Percentiles rank a stretch among this genome's conserved stretches.
Conservation (phyloP, 2,329 filamentous ascomycete species). For the Venturiaceae sp. region DNA sequence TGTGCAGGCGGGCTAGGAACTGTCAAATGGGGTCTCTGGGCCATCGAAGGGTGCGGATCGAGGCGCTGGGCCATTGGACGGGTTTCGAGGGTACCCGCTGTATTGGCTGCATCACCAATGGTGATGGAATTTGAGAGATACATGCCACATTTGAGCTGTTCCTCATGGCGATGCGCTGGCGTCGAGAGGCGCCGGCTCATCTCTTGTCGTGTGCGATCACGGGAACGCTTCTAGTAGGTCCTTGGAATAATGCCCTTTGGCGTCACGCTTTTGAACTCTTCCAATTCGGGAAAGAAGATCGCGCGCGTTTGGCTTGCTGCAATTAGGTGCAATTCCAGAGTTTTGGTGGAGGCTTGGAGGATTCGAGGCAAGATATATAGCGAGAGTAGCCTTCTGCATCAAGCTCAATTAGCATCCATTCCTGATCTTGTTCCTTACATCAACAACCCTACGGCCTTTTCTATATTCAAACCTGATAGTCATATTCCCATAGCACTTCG, state of each 20-base stretch:
- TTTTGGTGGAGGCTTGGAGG: not conserved
- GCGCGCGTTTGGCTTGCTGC: not conserved
- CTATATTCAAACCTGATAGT: not conserved
- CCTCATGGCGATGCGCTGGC: not conserved
- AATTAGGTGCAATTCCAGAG: not conserved
- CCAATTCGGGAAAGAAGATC: not conserved
- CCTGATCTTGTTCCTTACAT: not conserved
- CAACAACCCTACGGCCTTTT: not conserved
- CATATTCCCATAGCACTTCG: not conserved
- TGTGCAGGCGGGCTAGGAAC: not conserved
- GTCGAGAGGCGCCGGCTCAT: not conserved
- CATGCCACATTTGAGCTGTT: not conserved
- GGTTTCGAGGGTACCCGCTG: not conserved
- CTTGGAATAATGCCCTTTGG: not conserved
- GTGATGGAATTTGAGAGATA: not conserved
- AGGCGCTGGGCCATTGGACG: not conserved
- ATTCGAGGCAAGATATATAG: not conserved
- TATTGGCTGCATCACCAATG: slow-evolving; percentile 1
- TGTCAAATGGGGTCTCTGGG: not conserved
- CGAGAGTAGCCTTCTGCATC: not conserved
- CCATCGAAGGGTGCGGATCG: too few species aligned
- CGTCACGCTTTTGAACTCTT: not conserved
- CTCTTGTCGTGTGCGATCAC: not conserved
- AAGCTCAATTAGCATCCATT: not conserved
- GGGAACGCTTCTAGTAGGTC: not conserved